phyloP scores from a whole-genome alignment of 1,284 basidiomycete species.

The Leccinum brunneo-olivaceum region DNA sequence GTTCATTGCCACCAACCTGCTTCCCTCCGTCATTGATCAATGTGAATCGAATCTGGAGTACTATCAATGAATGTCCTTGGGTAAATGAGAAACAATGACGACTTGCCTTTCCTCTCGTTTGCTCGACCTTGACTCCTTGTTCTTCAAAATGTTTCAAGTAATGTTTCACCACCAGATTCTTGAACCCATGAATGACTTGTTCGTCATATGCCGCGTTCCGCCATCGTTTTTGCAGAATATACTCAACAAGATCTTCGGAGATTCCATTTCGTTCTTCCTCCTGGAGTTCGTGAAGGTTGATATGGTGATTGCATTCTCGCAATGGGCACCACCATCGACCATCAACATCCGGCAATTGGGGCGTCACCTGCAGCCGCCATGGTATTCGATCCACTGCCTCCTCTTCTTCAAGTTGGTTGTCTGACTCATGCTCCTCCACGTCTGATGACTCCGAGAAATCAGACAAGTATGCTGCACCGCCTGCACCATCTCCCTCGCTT shows the following conservation, averaged over 20 bases:
- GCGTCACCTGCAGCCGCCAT: slow-evolving; percentile 23
- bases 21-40: slow-evolving; percentile 8
- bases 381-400: slow-evolving; percentile 24
- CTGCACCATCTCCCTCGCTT: slow-evolving; percentile 21
- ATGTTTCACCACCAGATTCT: slow-evolving; percentile 30
- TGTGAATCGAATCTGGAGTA: slow-evolving; percentile 13
- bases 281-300: slow-evolving; percentile 21
- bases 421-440: slow-evolving; percentile 33
- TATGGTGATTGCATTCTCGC: slow-evolving; percentile 16
- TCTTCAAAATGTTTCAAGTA: slow-evolving; percentile 28
- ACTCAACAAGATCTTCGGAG: slow-evolving; percentile 10
- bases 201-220: slow-evolving; percentile 25
- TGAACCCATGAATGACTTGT: slow-evolving; percentile 24
- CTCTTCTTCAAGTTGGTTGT: slow-evolving; percentile 11
- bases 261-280: slow-evolving; percentile 17
- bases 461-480: slow-evolving; percentile 34
- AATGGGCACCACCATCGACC: slow-evolving; percentile 30
- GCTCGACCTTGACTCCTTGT: slow-evolving; percentile 15
- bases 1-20: neutral
- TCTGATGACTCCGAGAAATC: slow-evolving; percentile 48
- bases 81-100: neutral
- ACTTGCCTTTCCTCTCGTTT: slow-evolving; percentile 17
- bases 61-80: neutral
- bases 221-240: slow-evolving; percentile 29
- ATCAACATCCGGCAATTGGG: slow-evolving; percentile 31